Evolutionary conservation across 2,329 filamentous ascomycete species (phyloP), one percentile per base, ranked within the genome.

Genomic region (Rosellinia necatrix): DNA sequence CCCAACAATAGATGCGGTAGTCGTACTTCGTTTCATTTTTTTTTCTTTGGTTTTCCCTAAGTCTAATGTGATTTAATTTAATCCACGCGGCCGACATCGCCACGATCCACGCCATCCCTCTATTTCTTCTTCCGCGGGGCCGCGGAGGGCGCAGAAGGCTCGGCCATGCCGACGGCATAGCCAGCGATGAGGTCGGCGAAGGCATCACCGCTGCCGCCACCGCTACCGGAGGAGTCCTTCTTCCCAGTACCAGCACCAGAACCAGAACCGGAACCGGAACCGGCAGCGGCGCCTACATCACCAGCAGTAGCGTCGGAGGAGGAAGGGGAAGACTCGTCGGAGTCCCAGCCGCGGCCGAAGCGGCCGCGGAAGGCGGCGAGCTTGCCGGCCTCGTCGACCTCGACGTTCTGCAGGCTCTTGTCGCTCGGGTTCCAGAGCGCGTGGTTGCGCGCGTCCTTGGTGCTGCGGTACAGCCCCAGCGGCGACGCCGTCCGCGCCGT

Each of bases 341-440:
- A 76, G 21, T 99, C 94, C 81, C 90, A 99, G 9, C 85, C 86
- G 56, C 88, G 80, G 22, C 94, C 94, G 78, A 92, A 99, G 54
- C 89, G 83, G 59, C 82, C 83, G 68, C 94, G 83, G 78, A 99
- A 99, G 52, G 90, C 89, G 49, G 88, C 89, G 68, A 99, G 76
- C 70, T 89, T 85, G 15, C 94, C 94, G 3, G 94, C 93, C 81
- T 97, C 94, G 73, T 99, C 94, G 61, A 96, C 86, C 77, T 99
- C 94, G 55, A 97, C 82, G 72, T 94, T 96, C 71, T 88, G 78
- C 67, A 99, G 80, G 60, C 89, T 88, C 75, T 86, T 86, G 64
- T 89, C 87, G 56, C 81, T 87, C 0, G 94, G 94, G 73, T 97
- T 94, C 94, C 94, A 99, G 50, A 96, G 76, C 2, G 90, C 79